Base-by-base conservation (phyloP, 805 yeast species). In the Kockiozyma suomiensis region DNA sequence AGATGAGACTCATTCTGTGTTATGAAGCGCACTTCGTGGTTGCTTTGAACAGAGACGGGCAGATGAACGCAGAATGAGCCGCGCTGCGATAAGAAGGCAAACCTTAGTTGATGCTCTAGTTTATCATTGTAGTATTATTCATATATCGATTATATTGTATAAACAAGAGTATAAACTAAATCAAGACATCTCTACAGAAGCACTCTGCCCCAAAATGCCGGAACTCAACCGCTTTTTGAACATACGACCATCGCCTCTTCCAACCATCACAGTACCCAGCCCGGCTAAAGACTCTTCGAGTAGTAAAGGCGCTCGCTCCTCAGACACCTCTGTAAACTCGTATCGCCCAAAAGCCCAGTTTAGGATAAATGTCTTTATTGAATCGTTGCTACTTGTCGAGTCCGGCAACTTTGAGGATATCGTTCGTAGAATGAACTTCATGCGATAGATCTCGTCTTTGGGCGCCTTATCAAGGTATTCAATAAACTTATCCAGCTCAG, bases 261-360 rank as follows among this genome's bases (percentile, higher is more conserved):
- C 67, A 15, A 64, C 66, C 67, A 64, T 64, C 19, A 64, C 57
- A 6, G 67, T 64, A 5, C 66, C 67, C 26, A 64, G 35, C 12
- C 54, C 67, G 13, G 42, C 50, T 28, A 62, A 50, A n/a, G 51
- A 15, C 15, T 50, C 61, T 10, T 42, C 56, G n/a, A 61, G 30
- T 17, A 58, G 47, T 17, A 49, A 42, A 2, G 25, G n/a, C 7
- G 58, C 55, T 25, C 54, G 54, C 28, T 47, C 50, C 17, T 48
- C 58, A 4, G 59, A 6, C 7, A 62, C 30, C 43, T 33, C 23
- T 2, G 65, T 65, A 30, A 64, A 65, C 37, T 60, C 63, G 50
- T 64, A 65, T 12, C 68, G 33, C 6, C 68, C 68, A 53, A 65
- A 65, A 6, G 68, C 68, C 67, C 67, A 65, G 45, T 65, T 65